Evolutionary conservation across 805 yeast genomes (phyloP).

Genomic region (Candida pseudofarinosa): DNA sequence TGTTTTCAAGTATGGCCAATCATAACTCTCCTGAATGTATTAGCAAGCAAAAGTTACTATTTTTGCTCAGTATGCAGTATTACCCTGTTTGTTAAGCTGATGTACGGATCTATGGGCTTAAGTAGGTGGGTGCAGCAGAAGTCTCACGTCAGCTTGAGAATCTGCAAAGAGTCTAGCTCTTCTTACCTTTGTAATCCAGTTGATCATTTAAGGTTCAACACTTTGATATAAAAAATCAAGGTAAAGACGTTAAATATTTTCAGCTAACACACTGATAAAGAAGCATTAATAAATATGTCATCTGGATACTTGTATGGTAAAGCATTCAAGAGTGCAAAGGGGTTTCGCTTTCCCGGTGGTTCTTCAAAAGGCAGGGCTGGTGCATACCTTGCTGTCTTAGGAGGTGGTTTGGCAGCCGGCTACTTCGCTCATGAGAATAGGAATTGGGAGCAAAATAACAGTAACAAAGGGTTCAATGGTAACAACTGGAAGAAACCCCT

Average conservation of each 20-base stretch:
- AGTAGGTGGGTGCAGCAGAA: no score
- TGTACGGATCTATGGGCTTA: no score
- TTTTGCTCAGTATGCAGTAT: background rate
- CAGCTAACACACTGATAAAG: no score
- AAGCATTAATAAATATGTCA: background rate
- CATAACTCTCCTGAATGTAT: background rate
- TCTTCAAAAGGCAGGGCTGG: background rate
- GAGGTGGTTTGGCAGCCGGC: conserved; percentile 17
- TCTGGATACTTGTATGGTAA: background rate
- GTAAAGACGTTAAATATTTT: no score
- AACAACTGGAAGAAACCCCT: conserved; percentile 8
- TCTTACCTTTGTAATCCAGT: no score
- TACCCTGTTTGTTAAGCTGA: background rate
- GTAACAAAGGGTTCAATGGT: conserved; percentile 4
- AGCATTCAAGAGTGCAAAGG: background rate
- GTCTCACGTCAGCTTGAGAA: no score
- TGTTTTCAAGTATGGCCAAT: background rate
- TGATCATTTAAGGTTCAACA: no score
- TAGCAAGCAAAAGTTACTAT: background rate
- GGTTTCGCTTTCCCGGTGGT: background rate
- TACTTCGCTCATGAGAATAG: conserved; percentile 12
- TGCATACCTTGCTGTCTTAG: conserved; percentile 15
- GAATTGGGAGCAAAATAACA: background rate
- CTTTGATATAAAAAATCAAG: no score
- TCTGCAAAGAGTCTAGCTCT: no score